Conservation (phyloP, 176 grass and related monocot species). For the maize (Zea mays) region Zm-B73-REFERENCE-NAM-5.0 NC_050098.1:43559501-43560000, state of each 20-base stretch:
- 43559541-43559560: conserved; percentile 25
- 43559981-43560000: conserved; percentile 51
- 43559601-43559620: too few relatives aligned
- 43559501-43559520: conserved; percentile 12
- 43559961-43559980: conserved; percentile 49
- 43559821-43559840: too few relatives aligned
- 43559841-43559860: background rate
- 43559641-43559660: background rate
- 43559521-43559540: conserved; percentile 28
- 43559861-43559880: background rate
- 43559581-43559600: too few relatives aligned
- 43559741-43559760: background rate
- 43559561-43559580: background rate
- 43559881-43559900: background rate
- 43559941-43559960: conserved; percentile 56
- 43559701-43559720: background rate
- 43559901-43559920: conserved; percentile 3
- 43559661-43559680: background rate
- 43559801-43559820: too few relatives aligned
- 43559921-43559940: conserved; percentile 52
- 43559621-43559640: background rate
- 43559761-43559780: background rate
- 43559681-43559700: background rate
- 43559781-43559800: too few relatives aligned
- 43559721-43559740: background rate